Conservation (phyloP, 2,329 filamentous ascomycete species). For the Whalleya microplaca region DNA sequence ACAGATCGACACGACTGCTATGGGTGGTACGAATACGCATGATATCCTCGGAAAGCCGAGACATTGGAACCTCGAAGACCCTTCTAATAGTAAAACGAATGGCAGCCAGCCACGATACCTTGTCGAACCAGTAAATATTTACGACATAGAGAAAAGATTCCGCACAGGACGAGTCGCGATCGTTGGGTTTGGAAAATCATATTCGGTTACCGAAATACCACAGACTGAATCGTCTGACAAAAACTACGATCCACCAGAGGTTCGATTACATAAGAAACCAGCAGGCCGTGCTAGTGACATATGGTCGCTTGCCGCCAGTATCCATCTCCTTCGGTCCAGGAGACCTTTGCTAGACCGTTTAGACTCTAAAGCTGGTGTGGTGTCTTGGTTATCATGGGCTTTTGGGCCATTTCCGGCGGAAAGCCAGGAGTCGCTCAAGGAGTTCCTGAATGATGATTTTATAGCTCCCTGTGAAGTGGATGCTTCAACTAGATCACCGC, state of each 20-base stretch:
- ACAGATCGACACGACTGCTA: constrained; percentile 6
- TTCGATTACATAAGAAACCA: constrained; percentile 4
- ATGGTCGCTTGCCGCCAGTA: constrained; percentile 10
- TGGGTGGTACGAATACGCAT: constrained; percentile 1
- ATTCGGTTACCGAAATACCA: neutral
- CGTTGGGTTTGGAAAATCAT: constrained; percentile 2
- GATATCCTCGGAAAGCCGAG: constrained; percentile 2
- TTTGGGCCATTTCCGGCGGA: constrained; percentile 11
- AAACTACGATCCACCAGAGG: constrained; percentile 7
- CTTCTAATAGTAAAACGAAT: neutral
- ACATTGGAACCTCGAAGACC: constrained; percentile 2
- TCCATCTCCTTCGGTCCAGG: constrained; percentile 7
- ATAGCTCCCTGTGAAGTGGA: neutral
- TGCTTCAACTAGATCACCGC: neutral
- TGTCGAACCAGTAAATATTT: constrained; percentile 2
- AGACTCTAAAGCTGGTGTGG: constrained; percentile 7
- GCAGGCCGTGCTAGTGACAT: constrained; percentile 9
- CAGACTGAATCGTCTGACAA: neutral
- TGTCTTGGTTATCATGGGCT: constrained; percentile 13
- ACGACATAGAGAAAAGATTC: constrained; percentile 1
- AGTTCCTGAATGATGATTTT: constrained; percentile 7
- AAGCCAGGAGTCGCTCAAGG: neutral
- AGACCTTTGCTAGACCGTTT: constrained; percentile 3
- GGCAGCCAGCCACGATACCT: constrained; percentile 3
- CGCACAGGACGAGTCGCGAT: constrained; percentile 11